Percentiles rank a stretch among this genome's conserved stretches.
These are phyloP conservation scores for Pelargonium australe DNA, from an alignment of 441 rosid species.

Conservation along the genomic window DNA sequence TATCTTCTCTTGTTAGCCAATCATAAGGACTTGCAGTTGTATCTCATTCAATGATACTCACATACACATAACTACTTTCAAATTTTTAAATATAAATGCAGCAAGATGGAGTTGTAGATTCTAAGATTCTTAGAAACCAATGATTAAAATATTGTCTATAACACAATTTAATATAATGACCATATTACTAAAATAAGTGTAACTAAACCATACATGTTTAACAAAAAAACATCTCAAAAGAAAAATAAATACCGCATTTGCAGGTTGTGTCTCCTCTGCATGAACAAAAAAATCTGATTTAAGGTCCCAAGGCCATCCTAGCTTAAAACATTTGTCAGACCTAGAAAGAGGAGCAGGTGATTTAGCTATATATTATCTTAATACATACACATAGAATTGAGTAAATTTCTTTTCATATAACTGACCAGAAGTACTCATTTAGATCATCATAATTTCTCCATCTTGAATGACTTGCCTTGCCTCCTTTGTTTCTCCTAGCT, in stretches of 20 bases:
- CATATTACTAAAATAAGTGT: not conserved
- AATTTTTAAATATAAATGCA: not conserved
- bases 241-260: slow-evolving; percentile 32
- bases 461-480: slow-evolving; percentile 86
- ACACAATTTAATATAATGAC: not conserved
- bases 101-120: not conserved
- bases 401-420: slow-evolving; percentile 13
- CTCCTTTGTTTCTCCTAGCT: slow-evolving; percentile 66
- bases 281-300: slow-evolving; percentile 69
- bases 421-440: slow-evolving; percentile 96
- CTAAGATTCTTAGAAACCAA: not conserved
- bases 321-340: slow-evolving; percentile 67
- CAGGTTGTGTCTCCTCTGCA: slow-evolving; percentile 35
- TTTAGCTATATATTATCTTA: slow-evolving; percentile 15
- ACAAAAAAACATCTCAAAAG: not conserved
- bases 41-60: too few species aligned
- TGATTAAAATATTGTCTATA: not conserved
- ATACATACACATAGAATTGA: slow-evolving; percentile 9
- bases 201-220: not conserved
- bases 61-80: too few species aligned
- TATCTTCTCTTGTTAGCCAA: too few species aligned
- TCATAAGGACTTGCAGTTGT: too few species aligned
- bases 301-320: slow-evolving; percentile 68
- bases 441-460: slow-evolving; percentile 99
- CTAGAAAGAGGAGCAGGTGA: slow-evolving; percentile 30